These are phyloP conservation scores for Venturia nashicola DNA, from an alignment of 2,329 filamentous ascomycete species.

Conservation along the genomic window DNA sequence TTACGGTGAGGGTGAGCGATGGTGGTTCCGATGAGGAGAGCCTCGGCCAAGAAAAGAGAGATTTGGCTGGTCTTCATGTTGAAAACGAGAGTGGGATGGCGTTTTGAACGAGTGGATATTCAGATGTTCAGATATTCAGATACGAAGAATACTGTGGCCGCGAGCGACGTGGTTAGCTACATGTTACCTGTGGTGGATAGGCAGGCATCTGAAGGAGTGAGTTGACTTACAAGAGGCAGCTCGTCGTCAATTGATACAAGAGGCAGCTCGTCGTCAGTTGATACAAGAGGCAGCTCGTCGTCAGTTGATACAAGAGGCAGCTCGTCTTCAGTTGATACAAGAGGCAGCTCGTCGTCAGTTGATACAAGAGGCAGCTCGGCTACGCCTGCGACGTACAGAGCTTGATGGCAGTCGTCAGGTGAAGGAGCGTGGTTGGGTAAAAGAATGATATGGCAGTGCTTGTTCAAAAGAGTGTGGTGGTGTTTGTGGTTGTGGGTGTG, in stretches of 20 bases:
- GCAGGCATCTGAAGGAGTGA: background rate
- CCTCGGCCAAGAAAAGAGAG: background rate
- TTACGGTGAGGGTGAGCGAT: conserved; percentile 5
- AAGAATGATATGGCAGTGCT: background rate
- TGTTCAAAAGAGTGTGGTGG: background rate
- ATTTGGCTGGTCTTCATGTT: conserved; percentile 3
- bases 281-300: too few species aligned
- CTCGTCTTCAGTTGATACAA: background rate
- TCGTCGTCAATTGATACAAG: background rate
- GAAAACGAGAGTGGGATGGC: background rate
- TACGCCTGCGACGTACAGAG: background rate
- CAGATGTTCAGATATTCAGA: too few species aligned
- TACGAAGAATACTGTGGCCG: background rate
- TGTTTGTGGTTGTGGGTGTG: too few species aligned
- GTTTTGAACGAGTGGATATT: background rate
- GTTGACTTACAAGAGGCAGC: background rate
- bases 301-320: too few species aligned
- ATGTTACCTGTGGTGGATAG: background rate
- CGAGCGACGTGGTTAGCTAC: background rate
- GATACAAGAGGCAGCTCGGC: background rate
- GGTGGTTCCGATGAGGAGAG: background rate
- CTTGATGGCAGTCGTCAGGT: background rate
- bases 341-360: background rate
- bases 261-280: too few species aligned
- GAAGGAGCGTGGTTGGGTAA: background rate